Base-by-base conservation (phyloP, 1,139 yeast species). In the Entelexis sorbosivorans region DNA sequence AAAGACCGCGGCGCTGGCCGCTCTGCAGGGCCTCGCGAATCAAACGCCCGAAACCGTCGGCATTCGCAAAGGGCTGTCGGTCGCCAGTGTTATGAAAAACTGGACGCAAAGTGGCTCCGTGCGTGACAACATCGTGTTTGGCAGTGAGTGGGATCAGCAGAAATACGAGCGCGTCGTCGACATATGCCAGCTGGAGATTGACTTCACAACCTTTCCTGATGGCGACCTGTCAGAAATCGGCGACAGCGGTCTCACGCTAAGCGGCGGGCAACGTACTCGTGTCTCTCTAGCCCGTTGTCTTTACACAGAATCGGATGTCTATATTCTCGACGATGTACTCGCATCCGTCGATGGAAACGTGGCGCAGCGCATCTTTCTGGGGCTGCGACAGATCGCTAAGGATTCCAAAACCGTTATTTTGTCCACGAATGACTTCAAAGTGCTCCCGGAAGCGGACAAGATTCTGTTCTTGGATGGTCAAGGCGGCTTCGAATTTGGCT, bases 201-300 rank as follows among this genome's bases (percentile, higher is more conserved):
- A 87, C 67, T 70, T 87, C 56, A 79, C 77, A 22, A 72, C 75
- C 44, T 70, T 87, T 47, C 86, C 91, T 2, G 91, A 82, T 38
- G 94, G 95, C 52, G 96, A 88, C 63, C 64, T 65, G 47, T 86
- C 96, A 2, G 95, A 86, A 66, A 82, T 88, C 54, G 96, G 96
- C 57, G 96, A 88, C 64, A 76, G 93, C 60, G 96, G 96, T 59
- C 83, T 88, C 57, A 86, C 93, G 0, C 68, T 88, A 38, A 85
- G 95, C 3, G 96, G 96, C 54, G 96, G 96, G 38, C 96, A 88
- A 65, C 87, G 88, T 67, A 93, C 95, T 0, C 73, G 95, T 62
- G 76, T 86, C 58, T 81, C 81, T 60, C 70, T 88, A 54, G 96
- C 96, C 1, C 75, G 96, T 61, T 84, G 94, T 1, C 86, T 84